Percentiles rank a stretch among this genome's conserved stretches.
Evolutionary conservation across 1,284 basidiomycete species (phyloP).

Genomic region (Trametes hirsuta): DNA sequence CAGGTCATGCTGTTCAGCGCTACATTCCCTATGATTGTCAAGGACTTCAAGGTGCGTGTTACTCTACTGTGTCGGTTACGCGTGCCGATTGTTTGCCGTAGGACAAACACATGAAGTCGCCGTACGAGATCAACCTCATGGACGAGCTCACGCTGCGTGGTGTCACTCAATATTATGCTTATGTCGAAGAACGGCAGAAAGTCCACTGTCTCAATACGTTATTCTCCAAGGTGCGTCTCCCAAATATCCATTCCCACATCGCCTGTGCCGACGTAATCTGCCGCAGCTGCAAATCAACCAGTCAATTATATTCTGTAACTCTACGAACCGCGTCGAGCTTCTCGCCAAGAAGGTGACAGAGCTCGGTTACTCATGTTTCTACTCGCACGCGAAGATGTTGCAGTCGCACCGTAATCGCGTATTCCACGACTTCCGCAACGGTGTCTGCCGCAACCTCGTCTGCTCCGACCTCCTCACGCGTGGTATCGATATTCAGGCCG

Average conservation of each 20-base stretch:
- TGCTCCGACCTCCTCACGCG: constrained; percentile 96
- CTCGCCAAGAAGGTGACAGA: constrained; percentile 99
- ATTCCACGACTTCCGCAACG: constrained; percentile 99
- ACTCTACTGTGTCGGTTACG: not conserved
- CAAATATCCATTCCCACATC: not conserved
- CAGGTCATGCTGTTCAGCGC: constrained; percentile 99
- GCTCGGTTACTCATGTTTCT: constrained; percentile 99
- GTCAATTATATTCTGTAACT: constrained; percentile 99
- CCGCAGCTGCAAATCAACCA: constrained; percentile 98
- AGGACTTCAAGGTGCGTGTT: constrained; percentile 89
- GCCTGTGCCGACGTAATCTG: constrained; percentile 14
- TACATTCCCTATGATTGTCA: constrained; percentile 98
- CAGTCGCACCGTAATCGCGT: constrained; percentile 98
- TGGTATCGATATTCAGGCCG: constrained; percentile 99
- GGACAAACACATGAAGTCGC: constrained; percentile 98
- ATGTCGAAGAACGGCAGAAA: constrained; percentile 98
- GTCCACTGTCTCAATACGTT: constrained; percentile 98
- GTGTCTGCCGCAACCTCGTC: constrained; percentile 97
- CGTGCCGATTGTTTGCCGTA: constrained; percentile 37
- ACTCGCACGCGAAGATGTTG: constrained; percentile 99
- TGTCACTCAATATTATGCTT: constrained; percentile 99
- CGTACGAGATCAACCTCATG: constrained; percentile 99
- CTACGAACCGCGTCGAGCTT: constrained; percentile 98
- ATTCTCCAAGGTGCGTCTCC: constrained; percentile 81
- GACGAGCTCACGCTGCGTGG: constrained; percentile 98